Base-by-base conservation (phyloP, 768 basidiomycete species). In the Suillus paluster region DNA sequence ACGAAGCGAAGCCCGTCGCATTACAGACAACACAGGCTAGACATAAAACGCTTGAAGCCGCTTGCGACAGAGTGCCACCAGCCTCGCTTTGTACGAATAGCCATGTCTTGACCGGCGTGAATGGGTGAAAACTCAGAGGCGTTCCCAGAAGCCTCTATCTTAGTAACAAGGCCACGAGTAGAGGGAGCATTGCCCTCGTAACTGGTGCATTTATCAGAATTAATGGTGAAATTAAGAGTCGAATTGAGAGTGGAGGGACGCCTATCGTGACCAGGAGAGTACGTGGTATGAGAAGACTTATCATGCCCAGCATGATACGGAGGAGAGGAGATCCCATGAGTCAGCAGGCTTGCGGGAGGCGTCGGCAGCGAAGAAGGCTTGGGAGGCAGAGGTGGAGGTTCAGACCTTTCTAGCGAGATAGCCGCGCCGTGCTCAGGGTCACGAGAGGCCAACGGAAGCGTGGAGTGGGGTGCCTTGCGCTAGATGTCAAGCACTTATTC, bases 141-240 rank as follows among this genome's bases (percentile, higher is more conserved):
- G 23, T 71, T 62, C 25, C 63, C 64, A 23, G 66, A 62, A 57
- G 68, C 67, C 36, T 71, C 75, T 62, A 63, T 56, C 63, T 45
- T 75, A 27, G 3, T 3, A 30, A 70, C 61, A n/a, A 62, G 58
- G 53, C 65, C 67, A 49, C 66, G 73, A 39, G 64, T 66, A 14
- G 71, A 60, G 63, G 67, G 75, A 53, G 68, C 45, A 10, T 57
- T n/a, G 33, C 60, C 68, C 54, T 74, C 73, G n/a, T n/a, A n/a
- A n/a, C n/a, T n/a, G 2, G 66, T 60, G 63, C 63, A 76, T 52
- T 75, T 75, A 34, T 75, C 74, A 63, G 75, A 76, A 39, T 69
- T 66, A 39, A 70, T 1, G 36, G 54, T 55, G 38, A 39, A 55
- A 55, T 55, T 55, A 21, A 55, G 54, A 17, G 54, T 55, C 10